These are phyloP conservation scores for Wickerhamomyces sp. DNA, from an alignment of 1,139 yeast species.

Conservation along the genomic window DNA sequence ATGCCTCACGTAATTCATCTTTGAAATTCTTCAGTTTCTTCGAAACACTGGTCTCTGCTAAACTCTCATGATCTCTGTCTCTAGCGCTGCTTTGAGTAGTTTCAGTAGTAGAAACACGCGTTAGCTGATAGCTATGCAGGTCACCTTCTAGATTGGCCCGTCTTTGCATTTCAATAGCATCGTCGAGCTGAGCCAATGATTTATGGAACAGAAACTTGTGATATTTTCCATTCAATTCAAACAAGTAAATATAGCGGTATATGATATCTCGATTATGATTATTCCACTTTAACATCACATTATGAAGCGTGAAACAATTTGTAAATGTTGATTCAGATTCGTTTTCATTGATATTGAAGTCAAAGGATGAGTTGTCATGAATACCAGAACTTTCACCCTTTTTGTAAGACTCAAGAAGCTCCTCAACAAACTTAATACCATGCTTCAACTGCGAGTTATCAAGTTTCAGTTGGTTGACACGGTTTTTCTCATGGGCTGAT, in stretches of 20 bases:
- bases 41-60: conserved; percentile 15
- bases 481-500: conserved; percentile 3
- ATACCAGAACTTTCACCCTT: conserved; percentile 4
- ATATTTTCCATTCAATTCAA: conserved; percentile 51
- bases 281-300: conserved; percentile 77
- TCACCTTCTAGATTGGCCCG: conserved; percentile 11
- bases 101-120: conserved; percentile 18
- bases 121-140: neutral
- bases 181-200: conserved; percentile 63
- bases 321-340: conserved; percentile 17
- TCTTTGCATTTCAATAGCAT: conserved; percentile 30
- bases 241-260: conserved; percentile 56
- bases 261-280: conserved; percentile 60
- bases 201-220: conserved; percentile 57
- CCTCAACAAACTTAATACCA: conserved; percentile 38
- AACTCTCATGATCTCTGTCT: conserved; percentile 3
- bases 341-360: conserved; percentile 11
- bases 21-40: conserved; percentile 44
- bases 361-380: conserved; percentile 6
- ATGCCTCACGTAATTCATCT: conserved; percentile 41
- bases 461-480: conserved; percentile 17
- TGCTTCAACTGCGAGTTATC: conserved; percentile 25
- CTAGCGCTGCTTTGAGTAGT: conserved; percentile 8
- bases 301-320: conserved; percentile 76
- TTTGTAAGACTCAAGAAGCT: conserved; percentile 16